Percentiles rank a stretch among this genome's conserved stretches.
Evolutionary conservation across 108 stramenopile species (phyloP).

Genomic region (Pseudonitzschia delicatissima): DNA sequence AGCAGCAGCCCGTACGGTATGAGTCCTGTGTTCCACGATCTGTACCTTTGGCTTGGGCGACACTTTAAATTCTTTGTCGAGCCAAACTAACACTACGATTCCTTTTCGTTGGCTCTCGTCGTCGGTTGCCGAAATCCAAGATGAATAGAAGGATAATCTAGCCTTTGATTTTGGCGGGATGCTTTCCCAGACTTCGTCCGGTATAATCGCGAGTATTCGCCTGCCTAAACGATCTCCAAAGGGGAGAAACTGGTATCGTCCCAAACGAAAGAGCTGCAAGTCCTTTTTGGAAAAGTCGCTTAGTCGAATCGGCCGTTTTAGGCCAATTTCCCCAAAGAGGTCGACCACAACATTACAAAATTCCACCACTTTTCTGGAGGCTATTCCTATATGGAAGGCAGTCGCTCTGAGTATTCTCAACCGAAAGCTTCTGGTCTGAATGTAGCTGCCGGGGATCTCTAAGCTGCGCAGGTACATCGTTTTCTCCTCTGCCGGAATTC

Average conservation of each 20-base stretch:
- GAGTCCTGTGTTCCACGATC: neutral
- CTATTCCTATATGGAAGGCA: slow-evolving; percentile 20
- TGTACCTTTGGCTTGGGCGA: neutral
- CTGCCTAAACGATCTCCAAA: neutral
- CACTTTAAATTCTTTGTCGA: neutral
- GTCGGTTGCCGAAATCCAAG: neutral
- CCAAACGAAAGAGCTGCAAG: neutral
- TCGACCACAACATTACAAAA: slow-evolving; percentile 25
- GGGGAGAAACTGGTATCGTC: neutral
- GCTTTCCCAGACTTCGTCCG: no score
- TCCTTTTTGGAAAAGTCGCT: neutral
- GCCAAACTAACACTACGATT: neutral
- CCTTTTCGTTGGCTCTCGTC: neutral
- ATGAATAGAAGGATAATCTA: neutral
- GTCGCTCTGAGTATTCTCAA: slow-evolving; percentile 37
- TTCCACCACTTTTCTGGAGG: slow-evolving; percentile 23
- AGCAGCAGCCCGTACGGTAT: neutral
- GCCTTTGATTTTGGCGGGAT: no score
- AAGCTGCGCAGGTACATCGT: neutral
- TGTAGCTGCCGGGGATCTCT: slow-evolving; percentile 23
- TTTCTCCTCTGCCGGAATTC: neutral
- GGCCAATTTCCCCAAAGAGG: slow-evolving; percentile 29
- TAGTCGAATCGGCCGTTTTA: neutral
- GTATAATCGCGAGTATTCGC: no score
- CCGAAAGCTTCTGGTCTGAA: slow-evolving; percentile 23